phyloP scores from a whole-genome alignment of 352 stramenopile species.

The Globisporangium iwayamae region DNA sequence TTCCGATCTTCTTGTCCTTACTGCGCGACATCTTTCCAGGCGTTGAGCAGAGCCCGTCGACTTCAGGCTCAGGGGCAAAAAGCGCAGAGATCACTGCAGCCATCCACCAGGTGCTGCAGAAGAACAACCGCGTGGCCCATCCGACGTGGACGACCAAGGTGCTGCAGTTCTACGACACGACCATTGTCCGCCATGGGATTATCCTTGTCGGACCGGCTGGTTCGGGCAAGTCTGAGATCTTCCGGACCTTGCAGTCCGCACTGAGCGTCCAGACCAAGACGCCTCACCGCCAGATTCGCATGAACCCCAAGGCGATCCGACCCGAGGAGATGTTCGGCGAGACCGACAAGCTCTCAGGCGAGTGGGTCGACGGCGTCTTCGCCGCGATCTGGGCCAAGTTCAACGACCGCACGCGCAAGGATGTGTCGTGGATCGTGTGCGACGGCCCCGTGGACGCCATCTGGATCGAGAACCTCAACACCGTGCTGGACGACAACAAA shows the following conservation, averaged over 20 bases:
- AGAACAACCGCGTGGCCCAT: conserved; percentile 60
- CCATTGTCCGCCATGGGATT: conserved; percentile 90
- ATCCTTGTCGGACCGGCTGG: conserved; percentile 87
- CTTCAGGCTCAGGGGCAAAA: conserved; percentile 24
- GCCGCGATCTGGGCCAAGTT: conserved; percentile 85
- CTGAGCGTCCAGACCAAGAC: conserved; percentile 57
- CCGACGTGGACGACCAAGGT: conserved; percentile 85
- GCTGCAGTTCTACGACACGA: conserved; percentile 92
- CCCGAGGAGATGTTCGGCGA: conserved; percentile 82
- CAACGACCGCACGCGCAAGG: conserved; percentile 79
- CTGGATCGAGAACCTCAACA: conserved; percentile 96
- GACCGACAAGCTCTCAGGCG: conserved; percentile 69
- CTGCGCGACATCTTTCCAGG: conserved; percentile 86
- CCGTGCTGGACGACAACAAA: conserved; percentile 94
- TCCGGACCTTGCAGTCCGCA: conserved; percentile 60
- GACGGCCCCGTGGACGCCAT: conserved; percentile 92
- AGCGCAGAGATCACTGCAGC: conserved; percentile 68
- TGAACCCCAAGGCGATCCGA: conserved; percentile 84
- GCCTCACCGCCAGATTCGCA: conserved; percentile 65
- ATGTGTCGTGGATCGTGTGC: conserved; percentile 91
- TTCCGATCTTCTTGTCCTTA: conserved; percentile 91
- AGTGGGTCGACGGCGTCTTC: conserved; percentile 79
- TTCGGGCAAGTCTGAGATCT: conserved; percentile 75
- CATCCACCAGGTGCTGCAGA: conserved; percentile 70
- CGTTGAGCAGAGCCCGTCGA: conserved; percentile 38